Evolutionary conservation across 306 rosid genomes (phyloP).

Genomic region (Lotus japonicus): DNA sequence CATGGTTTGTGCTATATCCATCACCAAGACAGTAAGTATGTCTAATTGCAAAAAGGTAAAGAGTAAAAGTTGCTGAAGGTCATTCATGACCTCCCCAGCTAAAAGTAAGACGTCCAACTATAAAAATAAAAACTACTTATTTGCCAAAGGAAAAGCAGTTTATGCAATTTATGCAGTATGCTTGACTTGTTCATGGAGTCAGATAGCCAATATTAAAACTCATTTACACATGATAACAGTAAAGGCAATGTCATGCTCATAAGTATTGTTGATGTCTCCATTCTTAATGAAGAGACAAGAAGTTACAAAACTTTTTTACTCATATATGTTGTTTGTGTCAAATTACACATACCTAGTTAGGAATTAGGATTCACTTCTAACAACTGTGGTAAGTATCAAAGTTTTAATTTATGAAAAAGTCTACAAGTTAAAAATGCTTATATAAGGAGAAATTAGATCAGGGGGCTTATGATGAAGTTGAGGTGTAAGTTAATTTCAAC

Average conservation of each 20-base stretch:
- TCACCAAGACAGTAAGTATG: too few species aligned
- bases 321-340: too few species aligned
- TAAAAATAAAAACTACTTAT: not conserved
- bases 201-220: not conserved
- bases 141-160: slow-evolving; percentile 2
- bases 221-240: not conserved
- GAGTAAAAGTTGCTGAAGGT: not conserved
- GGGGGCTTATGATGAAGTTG: too few species aligned
- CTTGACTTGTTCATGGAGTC: not conserved
- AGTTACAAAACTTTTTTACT: not conserved
- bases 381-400: too few species aligned
- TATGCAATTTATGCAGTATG: not conserved
- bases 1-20: too few species aligned
- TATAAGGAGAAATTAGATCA: too few species aligned
- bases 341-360: too few species aligned
- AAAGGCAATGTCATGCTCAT: not conserved
- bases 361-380: too few species aligned
- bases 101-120: not conserved
- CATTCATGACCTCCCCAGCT: not conserved
- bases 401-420: too few species aligned
- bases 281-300: not conserved
- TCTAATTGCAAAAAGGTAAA: not conserved
- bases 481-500: too few species aligned
- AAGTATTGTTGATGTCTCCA: slow-evolving; percentile 3
- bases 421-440: too few species aligned